Conservation (phyloP, 148 eudicot genomes). For the Talinum fruticosum region DNA sequence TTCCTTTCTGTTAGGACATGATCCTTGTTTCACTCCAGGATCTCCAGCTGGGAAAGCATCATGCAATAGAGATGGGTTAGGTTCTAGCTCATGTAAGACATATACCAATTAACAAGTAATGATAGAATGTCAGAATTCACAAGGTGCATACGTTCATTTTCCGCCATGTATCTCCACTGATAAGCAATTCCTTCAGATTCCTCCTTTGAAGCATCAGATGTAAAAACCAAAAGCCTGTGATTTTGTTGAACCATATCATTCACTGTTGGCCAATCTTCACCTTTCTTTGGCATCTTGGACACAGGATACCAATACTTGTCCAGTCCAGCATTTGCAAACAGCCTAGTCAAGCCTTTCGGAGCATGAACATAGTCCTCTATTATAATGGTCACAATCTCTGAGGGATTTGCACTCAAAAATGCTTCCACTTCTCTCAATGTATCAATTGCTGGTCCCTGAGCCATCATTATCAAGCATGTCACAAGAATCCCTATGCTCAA, state of each 20-base stretch:
- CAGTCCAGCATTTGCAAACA: conserved; percentile 76
- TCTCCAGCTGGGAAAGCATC: conserved; percentile 79
- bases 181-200: conserved; percentile 90
- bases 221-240: conserved; percentile 83
- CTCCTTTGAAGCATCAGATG: conserved; percentile 95
- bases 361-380: conserved; percentile 97
- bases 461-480: conserved; percentile 18
- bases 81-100: not conserved
- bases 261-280: conserved; percentile 93
- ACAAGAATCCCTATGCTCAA: not conserved
- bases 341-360: conserved; percentile 77
- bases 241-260: conserved; percentile 73
- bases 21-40: conserved; percentile 70
- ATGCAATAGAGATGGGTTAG: conserved; percentile 13
- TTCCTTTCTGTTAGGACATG: conserved; percentile 86
- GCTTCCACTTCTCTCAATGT: conserved; percentile 91
- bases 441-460: conserved; percentile 81
- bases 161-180: conserved; percentile 96
- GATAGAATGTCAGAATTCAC: not conserved
- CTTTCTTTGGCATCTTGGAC: conserved; percentile 84
- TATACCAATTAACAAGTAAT: conserved; percentile 1
- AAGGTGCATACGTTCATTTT: conserved; percentile 72
- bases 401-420: conserved; percentile 69
- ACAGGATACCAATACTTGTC: conserved; percentile 91
- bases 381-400: conserved; percentile 88